Evolutionary conservation across 148 eudicot species (phyloP), one percentile per base, ranked within the genome.

Genomic region (Chenopodium formosanum): DNA sequence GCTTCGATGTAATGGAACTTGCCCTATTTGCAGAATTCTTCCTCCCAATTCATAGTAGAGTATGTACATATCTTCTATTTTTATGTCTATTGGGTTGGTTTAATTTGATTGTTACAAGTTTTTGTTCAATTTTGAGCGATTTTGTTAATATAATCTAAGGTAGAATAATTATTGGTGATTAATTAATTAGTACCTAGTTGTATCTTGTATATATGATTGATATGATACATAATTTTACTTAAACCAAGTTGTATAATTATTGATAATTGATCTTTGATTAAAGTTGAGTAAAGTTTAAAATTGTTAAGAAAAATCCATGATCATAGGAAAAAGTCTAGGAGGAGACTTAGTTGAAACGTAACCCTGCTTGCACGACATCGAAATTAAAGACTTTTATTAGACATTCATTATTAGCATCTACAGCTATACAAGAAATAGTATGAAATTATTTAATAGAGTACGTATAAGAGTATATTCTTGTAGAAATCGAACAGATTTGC

Each of bases 21-120:
- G 86, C 60, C 86, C 86, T 1, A 84, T 84, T 77, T 84, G 86
- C 37, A 84, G 86, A 77, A 53, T 77, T 77, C 60, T 78, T 32
- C 83, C 83, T 27, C 83, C 81, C 1, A 16, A 56, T 83, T 34
- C 25, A 20, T 79, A 56, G 16, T 71, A 70, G 9, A 53, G 47
- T 22, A 10, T 78, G 34, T 63, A 34, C 1, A 22, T 50, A 9
- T 25, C 60, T 46, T 78, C 48, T 71, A n/a, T 40, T 17, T 0
- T 37, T 0, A 37, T 37, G 23, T 20, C 62, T 17, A 56, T 56
- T 56, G 62, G 17, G 20, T 0, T 19, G 4, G 4, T 17, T 56
- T 56, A 17, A 14, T 17, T 34, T 37, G 1, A 70, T 37, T 70
- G 5, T 34, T 70, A 34, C 14, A 0, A 50, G 23, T 32, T 37